A percentile compares a stretch with the other conserved stretches of the same genome.
phyloP scores from a whole-genome alignment of 2,329 filamentous ascomycete genomes.

The Rasamsonia emersonii region DNA sequence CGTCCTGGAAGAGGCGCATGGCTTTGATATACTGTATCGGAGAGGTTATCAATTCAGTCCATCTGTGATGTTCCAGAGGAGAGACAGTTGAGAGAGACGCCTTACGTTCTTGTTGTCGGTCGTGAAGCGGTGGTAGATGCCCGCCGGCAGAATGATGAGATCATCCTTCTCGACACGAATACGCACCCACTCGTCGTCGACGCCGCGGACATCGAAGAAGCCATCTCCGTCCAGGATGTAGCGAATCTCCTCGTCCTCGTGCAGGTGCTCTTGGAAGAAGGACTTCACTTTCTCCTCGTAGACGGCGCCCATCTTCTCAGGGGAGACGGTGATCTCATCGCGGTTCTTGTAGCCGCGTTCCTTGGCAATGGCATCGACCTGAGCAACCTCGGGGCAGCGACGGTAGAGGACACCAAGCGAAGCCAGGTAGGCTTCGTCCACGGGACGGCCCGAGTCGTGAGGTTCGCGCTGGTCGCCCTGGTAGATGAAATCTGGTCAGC shows the following conservation, averaged over 20 bases:
- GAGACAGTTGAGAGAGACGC: constrained; percentile 15
- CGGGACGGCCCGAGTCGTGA: constrained; percentile 71
- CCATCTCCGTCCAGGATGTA: constrained; percentile 84
- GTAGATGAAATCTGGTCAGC: too few species aligned
- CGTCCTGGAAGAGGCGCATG: constrained; percentile 94
- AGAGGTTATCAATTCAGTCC: constrained; percentile 6
- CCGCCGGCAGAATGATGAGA: constrained; percentile 84
- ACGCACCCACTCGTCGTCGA: constrained; percentile 80
- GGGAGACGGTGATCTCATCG: constrained; percentile 85
- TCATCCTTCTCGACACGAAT: constrained; percentile 79
- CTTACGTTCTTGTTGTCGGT: constrained; percentile 84
- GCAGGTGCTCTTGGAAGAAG: constrained; percentile 93
- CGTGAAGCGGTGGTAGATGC: constrained; percentile 96
- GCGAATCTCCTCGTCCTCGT: constrained; percentile 97
- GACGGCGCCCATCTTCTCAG: constrained; percentile 68
- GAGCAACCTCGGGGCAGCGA: constrained; percentile 53
- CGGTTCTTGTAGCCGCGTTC: constrained; percentile 85
- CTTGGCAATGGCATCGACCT: constrained; percentile 65
- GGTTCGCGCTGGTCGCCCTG: constrained; percentile 89
- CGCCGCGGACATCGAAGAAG: constrained; percentile 84
- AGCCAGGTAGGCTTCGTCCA: constrained; percentile 57
- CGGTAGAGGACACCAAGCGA: constrained; percentile 75
- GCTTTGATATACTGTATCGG: constrained; percentile 79
- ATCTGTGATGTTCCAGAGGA: constrained; percentile 3
- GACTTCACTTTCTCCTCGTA: constrained; percentile 91